These are phyloP conservation scores for Talaromyces thailandensis DNA, from an alignment of 495 filamentous ascomycete genomes.

Conservation along the genomic window DNA sequence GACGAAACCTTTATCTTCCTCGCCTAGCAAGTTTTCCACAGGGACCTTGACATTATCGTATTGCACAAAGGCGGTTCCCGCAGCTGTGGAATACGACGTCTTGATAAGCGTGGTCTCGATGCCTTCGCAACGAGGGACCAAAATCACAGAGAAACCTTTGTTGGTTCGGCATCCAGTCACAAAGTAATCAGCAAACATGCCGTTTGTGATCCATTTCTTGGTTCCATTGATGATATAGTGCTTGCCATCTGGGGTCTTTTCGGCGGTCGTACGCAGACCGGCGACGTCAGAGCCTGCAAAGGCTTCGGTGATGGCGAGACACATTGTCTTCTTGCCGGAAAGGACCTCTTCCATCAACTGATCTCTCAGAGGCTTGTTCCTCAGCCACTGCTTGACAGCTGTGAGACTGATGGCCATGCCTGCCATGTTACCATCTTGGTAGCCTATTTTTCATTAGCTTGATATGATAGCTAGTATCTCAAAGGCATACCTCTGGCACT, in stretches of 20 bases:
- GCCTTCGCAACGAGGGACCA: slow-evolving; percentile 62
- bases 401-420: slow-evolving; percentile 81
- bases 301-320: slow-evolving; percentile 79
- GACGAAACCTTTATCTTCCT: slow-evolving; percentile 80
- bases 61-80: slow-evolving; percentile 71
- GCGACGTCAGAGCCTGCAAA: slow-evolving; percentile 87
- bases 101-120: slow-evolving; percentile 76
- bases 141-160: slow-evolving; percentile 71
- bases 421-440: slow-evolving; percentile 54
- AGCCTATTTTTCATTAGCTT: slow-evolving; percentile 20
- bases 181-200: slow-evolving; percentile 76
- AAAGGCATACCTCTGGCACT: slow-evolving; percentile 51
- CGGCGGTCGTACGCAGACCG: slow-evolving; percentile 70
- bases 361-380: slow-evolving; percentile 55
- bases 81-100: slow-evolving; percentile 73
- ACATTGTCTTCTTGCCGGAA: slow-evolving; percentile 78
- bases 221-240: slow-evolving; percentile 82
- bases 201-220: slow-evolving; percentile 95
- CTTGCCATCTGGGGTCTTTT: slow-evolving; percentile 73
- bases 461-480: slow-evolving; percentile 28
- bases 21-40: slow-evolving; percentile 65
- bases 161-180: slow-evolving; percentile 73
- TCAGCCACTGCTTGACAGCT: slow-evolving; percentile 71
- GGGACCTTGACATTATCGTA: slow-evolving; percentile 86
- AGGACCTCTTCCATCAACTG: slow-evolving; percentile 63